Base-by-base conservation (phyloP, 2,329 filamentous ascomycete genomes). In the Orbilia javanica region DNA sequence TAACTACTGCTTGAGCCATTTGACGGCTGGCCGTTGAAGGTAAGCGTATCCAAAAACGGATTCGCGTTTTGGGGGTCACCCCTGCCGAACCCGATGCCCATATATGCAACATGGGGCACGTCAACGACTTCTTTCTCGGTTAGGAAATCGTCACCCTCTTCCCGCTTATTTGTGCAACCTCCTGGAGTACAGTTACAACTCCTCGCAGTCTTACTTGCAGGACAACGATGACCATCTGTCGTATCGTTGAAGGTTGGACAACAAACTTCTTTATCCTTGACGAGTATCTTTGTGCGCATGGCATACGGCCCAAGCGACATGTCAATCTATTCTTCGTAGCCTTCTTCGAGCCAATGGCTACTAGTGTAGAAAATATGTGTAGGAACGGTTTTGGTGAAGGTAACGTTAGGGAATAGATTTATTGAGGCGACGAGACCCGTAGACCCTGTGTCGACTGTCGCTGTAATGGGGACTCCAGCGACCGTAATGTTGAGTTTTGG, bases 331-430 rank as follows among this genome's bases (percentile, higher is more conserved):
- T 76, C 72, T 70, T 70, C 72, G 29, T 76, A 76, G 7, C 72
- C 72, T 62, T 76, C 72, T 48, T 76, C 72, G 48, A 76, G 65
- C 72, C 72, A 76, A 50, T 76, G 72, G 36, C 72, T 76, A 25
- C 72, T 76, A 18, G 34, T 70, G 48, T 76, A 76, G 31, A 70
- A 69, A 57, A 76, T 69, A 20, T 67, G 68, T 5, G 72, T 44
- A n/a, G 44, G 34, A 11, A 64, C 27, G n/a, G 62, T 20, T 18
- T 50, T 53, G 34, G 72, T 76, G 29, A 76, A 76, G 27, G 52
- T 76, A 18, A 50, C 27, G 29, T 66, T 65, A 1, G 72, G 65
- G 55, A 76, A 70, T 13, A 70, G 57, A 18, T 13, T 18, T 20
- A 76, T 76, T 13, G 64, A 65, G 4, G 72, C 72, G 18, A 76